Percentiles rank a stretch among this genome's conserved stretches.
phyloP scores from a whole-genome alignment of 768 basidiomycete genomes.

The Boletus rufocinnamomeus region DNA sequence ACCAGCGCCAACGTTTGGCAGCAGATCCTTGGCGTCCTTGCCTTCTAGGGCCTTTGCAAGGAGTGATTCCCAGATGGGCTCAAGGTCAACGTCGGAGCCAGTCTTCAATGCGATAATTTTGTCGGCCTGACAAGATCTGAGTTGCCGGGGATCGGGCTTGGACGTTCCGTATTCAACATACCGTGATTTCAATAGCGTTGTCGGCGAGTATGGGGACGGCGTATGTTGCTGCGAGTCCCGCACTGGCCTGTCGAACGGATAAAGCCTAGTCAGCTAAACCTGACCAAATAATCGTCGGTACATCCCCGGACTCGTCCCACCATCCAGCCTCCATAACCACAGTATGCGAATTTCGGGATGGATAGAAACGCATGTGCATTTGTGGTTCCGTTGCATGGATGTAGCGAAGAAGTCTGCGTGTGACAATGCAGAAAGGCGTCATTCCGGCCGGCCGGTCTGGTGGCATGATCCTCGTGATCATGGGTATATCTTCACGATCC shows the following conservation, averaged over 20 bases:
- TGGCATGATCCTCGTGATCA: too few species aligned
- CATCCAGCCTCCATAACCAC: conserved; percentile 24
- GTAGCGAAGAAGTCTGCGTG: too few species aligned
- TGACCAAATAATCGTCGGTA: too few species aligned
- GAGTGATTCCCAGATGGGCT: conserved; percentile 96
- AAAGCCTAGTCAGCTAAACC: conserved; percentile 15
- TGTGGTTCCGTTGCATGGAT: too few species aligned
- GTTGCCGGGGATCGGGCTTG: neutral
- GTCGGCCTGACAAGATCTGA: conserved; percentile 62
- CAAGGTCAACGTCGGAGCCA: conserved; percentile 84
- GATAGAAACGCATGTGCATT: too few species aligned
- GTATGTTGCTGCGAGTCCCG: conserved; percentile 92
- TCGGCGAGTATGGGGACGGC: conserved; percentile 98
- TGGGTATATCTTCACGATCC: too few species aligned
- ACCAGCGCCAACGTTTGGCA: conserved; percentile 93
- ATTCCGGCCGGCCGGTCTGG: too few species aligned
- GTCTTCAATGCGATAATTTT: conserved; percentile 85
- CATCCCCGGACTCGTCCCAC: conserved; percentile 12
- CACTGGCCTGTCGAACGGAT: conserved; percentile 42
- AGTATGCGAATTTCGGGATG: neutral
- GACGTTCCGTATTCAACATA: conserved; percentile 44
- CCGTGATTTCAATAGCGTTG: conserved; percentile 96
- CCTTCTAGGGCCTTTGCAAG: conserved; percentile 98
- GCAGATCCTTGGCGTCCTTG: conserved; percentile 94
- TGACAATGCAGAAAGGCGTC: too few species aligned